phyloP scores from a whole-genome alignment of 192 early-diverging fungal genomes.

The Mortierella alpina region DNA sequence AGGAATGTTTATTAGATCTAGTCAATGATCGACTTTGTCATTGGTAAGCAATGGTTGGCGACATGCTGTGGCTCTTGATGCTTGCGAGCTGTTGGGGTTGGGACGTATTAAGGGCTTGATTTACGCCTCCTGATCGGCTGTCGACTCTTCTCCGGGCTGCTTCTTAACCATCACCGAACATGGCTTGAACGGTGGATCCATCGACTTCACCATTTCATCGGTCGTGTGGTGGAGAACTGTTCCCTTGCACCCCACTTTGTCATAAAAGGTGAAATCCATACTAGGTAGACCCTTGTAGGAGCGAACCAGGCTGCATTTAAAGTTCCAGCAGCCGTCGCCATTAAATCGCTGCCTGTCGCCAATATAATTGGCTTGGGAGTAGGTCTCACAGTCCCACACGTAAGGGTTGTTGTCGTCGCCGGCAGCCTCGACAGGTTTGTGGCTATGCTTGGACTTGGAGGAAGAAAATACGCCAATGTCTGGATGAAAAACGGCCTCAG shows the following conservation, averaged over 20 bases:
- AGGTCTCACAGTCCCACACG: conserved; percentile 26
- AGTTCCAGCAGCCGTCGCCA: conserved; percentile 16
- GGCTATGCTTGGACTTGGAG: no score
- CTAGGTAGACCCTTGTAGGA: conserved; percentile 12
- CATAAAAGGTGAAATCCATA: conserved; percentile 33
- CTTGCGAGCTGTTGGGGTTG: no score
- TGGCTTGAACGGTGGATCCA: conserved; percentile 11
- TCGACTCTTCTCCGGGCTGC: no score
- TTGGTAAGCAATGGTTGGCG: no score
- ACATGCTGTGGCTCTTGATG: no score
- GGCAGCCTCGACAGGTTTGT: not conserved
- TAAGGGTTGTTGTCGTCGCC: not conserved
- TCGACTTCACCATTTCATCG: not conserved
- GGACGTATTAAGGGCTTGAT: no score
- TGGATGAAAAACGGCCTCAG: conserved; percentile 3
- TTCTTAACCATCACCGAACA: conserved; percentile 3
- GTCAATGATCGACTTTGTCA: no score
- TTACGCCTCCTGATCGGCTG: no score
- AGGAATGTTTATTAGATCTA: no score
- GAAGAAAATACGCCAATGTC: not conserved
- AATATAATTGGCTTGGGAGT: conserved; percentile 12
- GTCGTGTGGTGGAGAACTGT: conserved; percentile 3
- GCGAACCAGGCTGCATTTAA: conserved; percentile 4
- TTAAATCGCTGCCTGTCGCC: conserved; percentile 29
- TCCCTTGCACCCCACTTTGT: conserved; percentile 7